Conservation (phyloP, 192 early-diverging fungal species). For the Entomortierella beljakovae region DNA sequence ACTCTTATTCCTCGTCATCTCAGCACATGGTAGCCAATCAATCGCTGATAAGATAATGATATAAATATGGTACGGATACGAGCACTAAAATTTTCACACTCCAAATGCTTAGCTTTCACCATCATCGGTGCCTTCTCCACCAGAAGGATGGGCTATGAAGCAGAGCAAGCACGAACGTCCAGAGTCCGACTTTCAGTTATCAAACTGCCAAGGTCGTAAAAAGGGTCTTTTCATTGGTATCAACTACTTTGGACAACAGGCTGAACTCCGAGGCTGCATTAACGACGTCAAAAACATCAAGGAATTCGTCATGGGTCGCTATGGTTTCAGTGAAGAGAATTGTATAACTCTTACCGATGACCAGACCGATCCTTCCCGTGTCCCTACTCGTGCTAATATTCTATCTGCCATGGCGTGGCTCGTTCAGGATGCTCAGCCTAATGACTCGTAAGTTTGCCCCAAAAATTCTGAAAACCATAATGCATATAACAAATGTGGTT, state of each 20-base stretch:
- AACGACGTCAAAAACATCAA: conserved; percentile 86
- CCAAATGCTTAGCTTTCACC: conserved; percentile 18
- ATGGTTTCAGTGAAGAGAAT: conserved; percentile 74
- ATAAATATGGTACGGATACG: too few relatives aligned
- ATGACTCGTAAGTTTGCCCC: conserved; percentile 75
- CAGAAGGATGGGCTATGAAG: conserved; percentile 27
- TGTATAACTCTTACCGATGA: conserved; percentile 87
- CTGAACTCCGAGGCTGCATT: conserved; percentile 79
- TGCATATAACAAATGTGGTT: too few relatives aligned
- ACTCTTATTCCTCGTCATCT: conserved; percentile 7
- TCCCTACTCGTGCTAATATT: conserved; percentile 80
- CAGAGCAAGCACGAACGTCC: conserved; percentile 29
- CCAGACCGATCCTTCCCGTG: conserved; percentile 66
- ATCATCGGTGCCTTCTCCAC: conserved; percentile 13
- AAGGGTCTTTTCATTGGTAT: conserved; percentile 95
- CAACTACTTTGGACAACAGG: conserved; percentile 81
- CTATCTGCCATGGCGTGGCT: conserved; percentile 82
- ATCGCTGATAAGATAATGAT: too few relatives aligned
- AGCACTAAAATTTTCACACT: too few relatives aligned
- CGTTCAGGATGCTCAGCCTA: conserved; percentile 73
- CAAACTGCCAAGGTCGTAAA: conserved; percentile 75
- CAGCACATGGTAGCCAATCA: conserved; percentile 21
- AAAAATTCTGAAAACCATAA: too few relatives aligned
- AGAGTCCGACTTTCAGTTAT: conserved; percentile 56
- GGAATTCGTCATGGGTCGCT: conserved; percentile 70